Evolutionary conservation across 2,329 filamentous ascomycete genomes (phyloP), one percentile per base, ranked within the genome.

Genomic region (Curvularia hawaiiensis): DNA sequence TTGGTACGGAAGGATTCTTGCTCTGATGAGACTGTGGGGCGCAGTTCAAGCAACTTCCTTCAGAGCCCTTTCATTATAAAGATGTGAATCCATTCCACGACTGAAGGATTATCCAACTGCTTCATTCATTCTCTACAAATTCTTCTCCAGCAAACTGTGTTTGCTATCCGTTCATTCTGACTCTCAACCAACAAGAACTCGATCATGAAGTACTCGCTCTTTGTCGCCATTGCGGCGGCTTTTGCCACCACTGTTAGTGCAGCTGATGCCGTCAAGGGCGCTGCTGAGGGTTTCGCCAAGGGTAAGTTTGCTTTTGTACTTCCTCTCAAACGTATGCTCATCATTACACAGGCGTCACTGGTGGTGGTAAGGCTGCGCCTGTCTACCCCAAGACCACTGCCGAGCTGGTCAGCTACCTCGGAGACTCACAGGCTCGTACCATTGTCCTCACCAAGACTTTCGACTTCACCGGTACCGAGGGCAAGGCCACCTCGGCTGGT

Each of bases 391-490:
- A 56, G 18, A 64, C 64, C 22, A 69, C 57, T 41, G 79, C 75
- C 24, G 79, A 89, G 80, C 82, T 88, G 46, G 82, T 83, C 71
- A 80, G 77, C 39, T 88, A 87, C 76, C 81, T 89, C 5, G 78
- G 79, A 9, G 84, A 87, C 71, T 75, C 73, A 53, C 70, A 77
- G 20, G 66, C 85, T 12, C 82, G 85, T 24, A 82, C 83, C 58
- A 88, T 89, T 64, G 79, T 88, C 53, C 77, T 88, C 28, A 79
- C 80, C 69, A 83, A 85, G 66, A 72, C 72, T 46, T 82, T 83
- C 67, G 81, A 85, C 76, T 87, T 85, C 78, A 81, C 77, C 31
- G 80, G 79, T 38, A 80, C 79, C 11, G 84, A 87, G 71, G 85
- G 85, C 39, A 82, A 78, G 3, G 78, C 77, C 31, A 83, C 78